These are phyloP conservation scores for Arxiozyma slooffiae DNA, from an alignment of 1,139 yeast genomes.

Conservation along the genomic window DNA sequence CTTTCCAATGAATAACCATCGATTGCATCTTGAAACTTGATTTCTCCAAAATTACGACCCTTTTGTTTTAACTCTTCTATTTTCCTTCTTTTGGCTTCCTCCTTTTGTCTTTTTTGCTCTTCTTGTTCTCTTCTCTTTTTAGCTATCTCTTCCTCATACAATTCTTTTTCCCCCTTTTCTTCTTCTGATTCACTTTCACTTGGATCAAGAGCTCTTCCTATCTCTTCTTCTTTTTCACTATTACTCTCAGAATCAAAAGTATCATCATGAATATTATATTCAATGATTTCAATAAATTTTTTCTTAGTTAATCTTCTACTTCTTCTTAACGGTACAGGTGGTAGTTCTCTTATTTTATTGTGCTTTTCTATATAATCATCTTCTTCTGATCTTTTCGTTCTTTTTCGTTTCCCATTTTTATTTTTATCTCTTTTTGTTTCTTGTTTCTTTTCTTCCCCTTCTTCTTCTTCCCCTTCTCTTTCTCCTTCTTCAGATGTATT, in stretches of 20 bases:
- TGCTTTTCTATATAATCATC: constrained; percentile 9
- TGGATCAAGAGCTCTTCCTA: not conserved
- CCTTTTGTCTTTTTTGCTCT: not conserved
- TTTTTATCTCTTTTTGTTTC: constrained; percentile 11
- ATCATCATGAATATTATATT: constrained; percentile 4
- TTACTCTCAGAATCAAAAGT: constrained; percentile 5
- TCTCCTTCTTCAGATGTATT: constrained; percentile 5
- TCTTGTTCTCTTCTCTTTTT: not conserved
- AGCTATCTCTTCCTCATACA: not conserved
- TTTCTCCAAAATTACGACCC: not conserved
- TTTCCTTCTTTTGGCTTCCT: constrained; percentile 10
- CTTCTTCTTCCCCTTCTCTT: constrained; percentile 6
- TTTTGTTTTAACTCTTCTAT: constrained; percentile 5
- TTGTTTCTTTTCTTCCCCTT: constrained; percentile 11
- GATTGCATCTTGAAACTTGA: constrained; percentile 21
- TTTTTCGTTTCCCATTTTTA: constrained; percentile 20
- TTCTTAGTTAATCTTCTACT: constrained; percentile 10
- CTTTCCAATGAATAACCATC: constrained; percentile 30
- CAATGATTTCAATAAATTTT: constrained; percentile 12
- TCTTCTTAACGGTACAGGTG: constrained; percentile 10
- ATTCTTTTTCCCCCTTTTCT: constrained; percentile 7
- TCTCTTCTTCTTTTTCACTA: constrained; percentile 9
- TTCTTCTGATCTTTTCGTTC: constrained; percentile 6
- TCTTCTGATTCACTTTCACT: constrained; percentile 11
- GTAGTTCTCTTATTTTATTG: constrained; percentile 11